phyloP scores from a whole-genome alignment of 805 yeast genomes.

The Candida oleophila region DNA sequence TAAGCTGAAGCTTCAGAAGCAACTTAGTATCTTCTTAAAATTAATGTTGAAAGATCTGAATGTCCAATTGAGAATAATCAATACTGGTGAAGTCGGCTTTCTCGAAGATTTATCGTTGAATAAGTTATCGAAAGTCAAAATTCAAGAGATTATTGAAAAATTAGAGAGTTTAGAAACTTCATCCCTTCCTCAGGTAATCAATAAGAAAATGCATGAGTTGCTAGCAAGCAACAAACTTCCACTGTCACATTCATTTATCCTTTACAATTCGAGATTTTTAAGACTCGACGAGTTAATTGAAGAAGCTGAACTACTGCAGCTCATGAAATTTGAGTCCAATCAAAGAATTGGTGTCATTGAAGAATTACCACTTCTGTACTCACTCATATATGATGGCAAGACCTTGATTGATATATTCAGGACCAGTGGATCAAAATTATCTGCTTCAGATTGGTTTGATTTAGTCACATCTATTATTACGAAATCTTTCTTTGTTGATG shows the following conservation, averaged over 20 bases:
- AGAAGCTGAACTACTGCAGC: conserved; percentile 28
- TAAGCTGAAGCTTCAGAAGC: conserved; percentile 34
- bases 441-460: conserved; percentile 48
- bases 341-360: conserved; percentile 39
- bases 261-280: conserved; percentile 57
- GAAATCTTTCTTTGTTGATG: conserved; percentile 43
- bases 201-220: conserved; percentile 7
- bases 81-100: conserved; percentile 15
- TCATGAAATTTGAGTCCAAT: conserved; percentile 47
- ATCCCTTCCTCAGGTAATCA: background rate
- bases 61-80: conserved; percentile 37
- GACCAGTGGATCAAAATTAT: background rate
- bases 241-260: conserved; percentile 35
- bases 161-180: background rate
- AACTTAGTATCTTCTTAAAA: conserved; percentile 39
- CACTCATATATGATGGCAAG: conserved; percentile 20
- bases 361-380: conserved; percentile 27
- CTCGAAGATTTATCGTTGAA: background rate
- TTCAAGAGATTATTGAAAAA: background rate
- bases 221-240: conserved; percentile 32
- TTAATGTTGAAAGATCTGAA: conserved; percentile 18
- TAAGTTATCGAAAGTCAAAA: background rate
- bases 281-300: conserved; percentile 23
- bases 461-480: conserved; percentile 42
- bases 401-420: conserved; percentile 16